Evolutionary conservation across 2,329 filamentous ascomycete genomes (phyloP), one percentile per base, ranked within the genome.

Genomic region (Colletotrichum sansevieriae): DNA sequence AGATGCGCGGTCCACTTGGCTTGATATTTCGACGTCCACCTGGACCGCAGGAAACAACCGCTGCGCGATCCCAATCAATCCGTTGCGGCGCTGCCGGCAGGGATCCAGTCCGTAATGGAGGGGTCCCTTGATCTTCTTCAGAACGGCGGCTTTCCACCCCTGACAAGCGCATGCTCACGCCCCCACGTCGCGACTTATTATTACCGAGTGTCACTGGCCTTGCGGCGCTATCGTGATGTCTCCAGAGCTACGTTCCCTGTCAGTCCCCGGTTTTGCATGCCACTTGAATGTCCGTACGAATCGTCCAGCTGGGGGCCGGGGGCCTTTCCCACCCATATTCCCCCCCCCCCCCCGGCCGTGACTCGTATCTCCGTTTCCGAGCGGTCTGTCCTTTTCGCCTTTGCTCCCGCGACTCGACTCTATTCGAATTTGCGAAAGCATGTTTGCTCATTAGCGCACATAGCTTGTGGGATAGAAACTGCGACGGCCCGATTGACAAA

Each of bases 231-330:
- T 57, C 22, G 54, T n/a, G 20, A 11, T n/a, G 18, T 37, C 12
- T 13, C 35, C 22, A 52, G 47, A 62, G 47, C 59, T 49, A 52
- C 3, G n/a, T 47, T 43, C 58, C 51, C 60, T 52, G 59, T 15
- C 33, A 43, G 58, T 25, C 46, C 46, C 58, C 58, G 35, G 58
- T 51, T 52, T 52, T 51, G 1, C 20, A 39, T 61, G 46, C 58
- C 58, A 51, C 37, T 46, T 51, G 20, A 51, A 52, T 60, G 43
- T 37, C 59, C 64, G 59, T 57, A 46, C 51, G 52, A 64, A 58
- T 47, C 22, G 47, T 33, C 22, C 15, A 22, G 25, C 37, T 41
- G 41, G 43, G 25, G 33, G 25, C 18, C 18, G 29, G 41, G 43
- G 25, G 33, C 22, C 37, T 25, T 51, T 55, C 57, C 43, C 54